Evolutionary conservation across 2,329 filamentous ascomycete species (phyloP).

Genomic region (Lecanicillium sp.): DNA sequence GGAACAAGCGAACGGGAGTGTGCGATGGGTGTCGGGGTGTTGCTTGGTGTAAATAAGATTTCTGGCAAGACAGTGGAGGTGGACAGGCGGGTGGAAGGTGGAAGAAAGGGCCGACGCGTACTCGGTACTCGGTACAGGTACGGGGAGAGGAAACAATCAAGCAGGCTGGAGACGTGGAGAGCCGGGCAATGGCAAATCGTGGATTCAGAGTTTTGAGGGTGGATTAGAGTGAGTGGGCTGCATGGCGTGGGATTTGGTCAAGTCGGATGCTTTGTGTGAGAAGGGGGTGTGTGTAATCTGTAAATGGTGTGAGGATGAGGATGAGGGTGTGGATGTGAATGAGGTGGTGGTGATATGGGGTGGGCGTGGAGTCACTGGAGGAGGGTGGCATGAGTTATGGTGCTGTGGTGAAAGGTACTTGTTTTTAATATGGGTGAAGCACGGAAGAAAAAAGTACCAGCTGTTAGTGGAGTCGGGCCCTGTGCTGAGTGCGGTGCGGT

Average conservation of each 20-base stretch:
- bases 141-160: neutral
- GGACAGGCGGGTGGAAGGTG: neutral
- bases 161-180: conserved; percentile 1
- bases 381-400: no score
- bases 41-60: conserved; percentile 10
- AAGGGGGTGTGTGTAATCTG: no score
- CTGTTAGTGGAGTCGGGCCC: no score
- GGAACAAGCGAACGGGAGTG: neutral
- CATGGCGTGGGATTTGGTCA: neutral
- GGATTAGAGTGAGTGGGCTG: conserved; percentile 1
- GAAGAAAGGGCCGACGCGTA: neutral
- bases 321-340: neutral
- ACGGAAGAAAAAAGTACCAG: no score
- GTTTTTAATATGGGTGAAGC: no score
- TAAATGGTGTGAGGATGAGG: neutral
- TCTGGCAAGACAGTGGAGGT: neutral
- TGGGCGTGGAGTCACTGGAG: no score
- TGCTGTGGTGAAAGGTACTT: no score
- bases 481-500: no score
- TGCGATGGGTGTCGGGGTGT: neutral
- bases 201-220: conserved; percentile 10
- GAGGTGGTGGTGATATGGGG: no score
- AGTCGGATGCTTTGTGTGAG: neutral
- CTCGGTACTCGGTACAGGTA: neutral
- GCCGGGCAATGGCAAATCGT: conserved; percentile 6